Conservation (phyloP, 2,329 filamentous ascomycete species). For the Neopestalotiopsis clavispora region DNA sequence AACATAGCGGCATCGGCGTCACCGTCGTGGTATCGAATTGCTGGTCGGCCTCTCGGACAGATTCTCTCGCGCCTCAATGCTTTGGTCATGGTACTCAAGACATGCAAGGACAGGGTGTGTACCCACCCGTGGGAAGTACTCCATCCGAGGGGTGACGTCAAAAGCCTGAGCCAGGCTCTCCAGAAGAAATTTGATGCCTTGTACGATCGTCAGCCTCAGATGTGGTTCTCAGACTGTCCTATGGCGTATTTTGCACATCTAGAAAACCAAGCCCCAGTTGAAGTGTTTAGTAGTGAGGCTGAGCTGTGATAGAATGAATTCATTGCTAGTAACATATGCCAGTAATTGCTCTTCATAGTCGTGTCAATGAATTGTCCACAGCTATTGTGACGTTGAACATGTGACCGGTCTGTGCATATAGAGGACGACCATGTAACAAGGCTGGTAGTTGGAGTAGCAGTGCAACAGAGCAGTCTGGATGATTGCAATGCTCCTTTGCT, state of each 20-base stretch:
- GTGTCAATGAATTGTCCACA: no score
- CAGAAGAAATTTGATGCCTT: constrained; percentile 54
- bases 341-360: no score
- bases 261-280: not conserved
- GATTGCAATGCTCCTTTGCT: no score
- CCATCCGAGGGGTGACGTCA: constrained; percentile 58
- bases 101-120: constrained; percentile 60
- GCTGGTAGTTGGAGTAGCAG: no score
- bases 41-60: constrained; percentile 40
- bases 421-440: no score
- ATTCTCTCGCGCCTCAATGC: constrained; percentile 54
- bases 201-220: constrained; percentile 47
- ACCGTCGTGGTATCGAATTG: constrained; percentile 26
- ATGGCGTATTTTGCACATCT: not conserved
- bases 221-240: constrained; percentile 5
- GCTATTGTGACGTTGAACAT: no score
- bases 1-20: constrained; percentile 43
- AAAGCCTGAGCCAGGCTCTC: constrained; percentile 56
- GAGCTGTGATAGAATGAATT: no score
- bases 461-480: no score
- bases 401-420: no score
- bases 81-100: constrained; percentile 64
- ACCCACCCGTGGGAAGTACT: constrained; percentile 60
- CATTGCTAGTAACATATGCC: no score
- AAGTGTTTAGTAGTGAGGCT: not conserved